Base-by-base conservation (phyloP, 2,329 filamentous ascomycete species). In the Didymella glomerata region DNA sequence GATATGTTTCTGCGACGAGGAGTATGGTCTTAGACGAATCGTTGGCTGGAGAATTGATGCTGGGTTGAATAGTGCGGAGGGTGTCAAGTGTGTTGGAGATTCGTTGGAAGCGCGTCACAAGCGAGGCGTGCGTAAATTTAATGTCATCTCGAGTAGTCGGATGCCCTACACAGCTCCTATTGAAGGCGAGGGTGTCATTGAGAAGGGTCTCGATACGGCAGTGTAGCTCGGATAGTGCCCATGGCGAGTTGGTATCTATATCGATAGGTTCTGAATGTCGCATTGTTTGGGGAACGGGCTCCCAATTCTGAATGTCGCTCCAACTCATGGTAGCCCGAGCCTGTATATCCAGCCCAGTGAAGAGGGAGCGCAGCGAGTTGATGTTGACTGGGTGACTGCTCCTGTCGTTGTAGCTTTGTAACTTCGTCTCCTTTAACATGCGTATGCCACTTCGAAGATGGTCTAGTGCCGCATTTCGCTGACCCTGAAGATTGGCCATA, bases 401-500 rank as follows among this genome's bases (percentile, higher is more conserved):
- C 1, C 36, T 25, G 3, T 57, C 49, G 5, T 32, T 46, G 4
- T 60, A 45, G 9, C 63, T 56, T 16, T 66, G 59, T 18, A 61
- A 32, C 13, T 75, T 72, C 11, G 69, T 59, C 46, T 76, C 71
- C 38, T 66, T 63, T 7, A 76, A 50, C 38, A 76, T 68, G 41
- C 67, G 67, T 25, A 76, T 60, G 2, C 73, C 74, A 25, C 69
- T 71, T 2, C 71, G 67, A 13, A 75, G 55, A 53, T 76, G 73
- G 25, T 69, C 64, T 0, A 75, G 52, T 8, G 72, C 73, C 4
- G 64, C 62, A 30, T 48, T 58, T 27, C 73, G 69, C 36, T 76
- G 71, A 9, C 72, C 71, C 56, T 76, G 72, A 3, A 76, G 64
- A 41, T 71, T 73, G 13, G 70, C 68, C 59, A 75, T 65, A 51